phyloP scores from a whole-genome alignment of 139 green algal species.

The Tetraselmis striata region DNA sequence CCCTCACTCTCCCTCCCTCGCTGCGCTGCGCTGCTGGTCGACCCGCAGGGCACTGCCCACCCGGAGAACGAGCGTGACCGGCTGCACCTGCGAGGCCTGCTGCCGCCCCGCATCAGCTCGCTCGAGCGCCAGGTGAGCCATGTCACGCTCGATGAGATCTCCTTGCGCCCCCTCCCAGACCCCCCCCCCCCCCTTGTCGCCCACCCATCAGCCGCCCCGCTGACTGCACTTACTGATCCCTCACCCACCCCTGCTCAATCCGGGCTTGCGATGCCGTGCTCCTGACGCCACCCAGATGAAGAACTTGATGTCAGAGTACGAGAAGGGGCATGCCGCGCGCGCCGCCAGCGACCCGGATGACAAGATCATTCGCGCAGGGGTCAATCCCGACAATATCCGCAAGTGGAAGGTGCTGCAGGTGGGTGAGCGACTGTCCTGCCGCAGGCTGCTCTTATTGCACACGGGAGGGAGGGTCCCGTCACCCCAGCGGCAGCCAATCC shows the following conservation, averaged over 20 bases:
- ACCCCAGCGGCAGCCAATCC: too few relatives aligned
- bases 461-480: too few relatives aligned
- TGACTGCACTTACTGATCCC: neutral
- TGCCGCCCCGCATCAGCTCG: slow-evolving; percentile 53
- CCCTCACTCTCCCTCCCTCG: too few relatives aligned
- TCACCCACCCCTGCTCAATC: neutral
- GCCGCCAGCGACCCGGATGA: neutral
- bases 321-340: neutral
- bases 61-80: slow-evolving; percentile 71
- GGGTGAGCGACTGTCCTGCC: too few relatives aligned
- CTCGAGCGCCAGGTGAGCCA: slow-evolving; percentile 26
- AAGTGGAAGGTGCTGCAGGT: neutral
- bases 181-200: neutral
- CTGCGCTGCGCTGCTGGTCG: too few relatives aligned
- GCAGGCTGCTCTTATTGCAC: too few relatives aligned
- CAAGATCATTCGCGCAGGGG: neutral
- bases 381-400: neutral
- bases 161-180: slow-evolving; percentile 1
- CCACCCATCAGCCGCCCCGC: too few relatives aligned
- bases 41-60: slow-evolving; percentile 80
- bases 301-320: neutral
- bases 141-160: slow-evolving; percentile 10
- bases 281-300: neutral
- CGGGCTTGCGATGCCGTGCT: neutral
- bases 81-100: slow-evolving; percentile 76